phyloP scores from a whole-genome alignment of 495 filamentous ascomycete species.

The Hypoxylon crocopeplum region DNA sequence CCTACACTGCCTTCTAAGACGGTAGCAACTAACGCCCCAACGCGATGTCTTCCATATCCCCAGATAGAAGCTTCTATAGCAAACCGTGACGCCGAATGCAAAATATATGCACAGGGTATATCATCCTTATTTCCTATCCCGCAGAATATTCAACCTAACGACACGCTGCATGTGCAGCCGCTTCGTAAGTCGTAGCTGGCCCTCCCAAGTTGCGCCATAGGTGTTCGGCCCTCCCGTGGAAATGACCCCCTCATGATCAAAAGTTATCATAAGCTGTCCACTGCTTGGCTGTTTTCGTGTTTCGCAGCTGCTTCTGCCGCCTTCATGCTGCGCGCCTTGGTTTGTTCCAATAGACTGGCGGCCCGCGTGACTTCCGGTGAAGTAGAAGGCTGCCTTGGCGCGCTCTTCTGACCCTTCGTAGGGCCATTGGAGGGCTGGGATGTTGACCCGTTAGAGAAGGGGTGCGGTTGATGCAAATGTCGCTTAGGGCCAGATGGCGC shows the following conservation, averaged over 20 bases:
- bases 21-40: slow-evolving; percentile 1
- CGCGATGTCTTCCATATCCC: neutral
- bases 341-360: slow-evolving; percentile 39
- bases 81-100: slow-evolving; percentile 40
- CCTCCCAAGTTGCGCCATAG: slow-evolving; percentile 11
- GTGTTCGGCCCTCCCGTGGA: slow-evolving; percentile 4
- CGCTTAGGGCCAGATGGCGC: slow-evolving; percentile 40
- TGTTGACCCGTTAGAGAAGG: slow-evolving; percentile 37
- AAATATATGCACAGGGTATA: slow-evolving; percentile 45
- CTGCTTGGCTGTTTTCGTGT: slow-evolving; percentile 28
- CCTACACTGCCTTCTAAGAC: slow-evolving; percentile 18
- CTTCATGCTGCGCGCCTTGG: slow-evolving; percentile 34
- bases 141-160: slow-evolving; percentile 29
- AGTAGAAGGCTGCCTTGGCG: slow-evolving; percentile 32
- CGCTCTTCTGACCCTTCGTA: slow-evolving; percentile 28
- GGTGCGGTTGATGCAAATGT: slow-evolving; percentile 43
- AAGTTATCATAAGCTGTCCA: slow-evolving; percentile 23
- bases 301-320: slow-evolving; percentile 28
- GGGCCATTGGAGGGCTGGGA: slow-evolving; percentile 34
- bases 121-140: slow-evolving; percentile 33
- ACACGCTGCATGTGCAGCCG: neutral
- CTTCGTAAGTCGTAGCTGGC: neutral
- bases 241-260: slow-evolving; percentile 1
- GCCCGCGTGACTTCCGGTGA: slow-evolving; percentile 43
- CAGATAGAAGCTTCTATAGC: slow-evolving; percentile 20